Evolutionary conservation across 73 alveolate genomes (phyloP).

Genomic region (Diophrys appendiculata): DNA sequence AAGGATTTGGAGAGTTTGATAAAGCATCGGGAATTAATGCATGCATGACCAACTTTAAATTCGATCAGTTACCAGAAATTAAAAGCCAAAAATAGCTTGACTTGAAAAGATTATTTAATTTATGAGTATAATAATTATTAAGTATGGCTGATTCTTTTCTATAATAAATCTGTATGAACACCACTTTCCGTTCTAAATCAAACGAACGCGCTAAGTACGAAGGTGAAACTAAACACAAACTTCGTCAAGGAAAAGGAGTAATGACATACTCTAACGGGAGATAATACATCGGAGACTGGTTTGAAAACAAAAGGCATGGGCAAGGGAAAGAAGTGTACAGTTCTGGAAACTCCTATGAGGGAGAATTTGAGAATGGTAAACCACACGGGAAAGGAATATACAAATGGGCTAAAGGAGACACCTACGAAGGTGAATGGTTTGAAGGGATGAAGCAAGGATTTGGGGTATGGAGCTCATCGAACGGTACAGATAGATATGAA

Average conservation of each 20-base stretch:
- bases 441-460: slow-evolving; percentile 43
- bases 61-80: no score
- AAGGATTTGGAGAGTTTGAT: neutral
- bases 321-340: slow-evolving; percentile 62
- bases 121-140: no score
- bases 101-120: no score
- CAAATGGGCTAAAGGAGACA: slow-evolving; percentile 49
- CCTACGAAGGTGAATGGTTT: slow-evolving; percentile 52
- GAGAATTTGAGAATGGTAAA: slow-evolving; percentile 53
- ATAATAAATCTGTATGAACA: no score
- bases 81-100: no score
- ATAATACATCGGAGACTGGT: slow-evolving; percentile 28
- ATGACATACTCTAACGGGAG: neutral
- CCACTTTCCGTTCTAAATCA: neutral
- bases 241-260: slow-evolving; percentile 8
- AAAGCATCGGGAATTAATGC: neutral
- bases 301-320: slow-evolving; percentile 54
- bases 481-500: slow-evolving; percentile 65
- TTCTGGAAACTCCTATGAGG: slow-evolving; percentile 64
- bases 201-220: neutral
- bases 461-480: neutral
- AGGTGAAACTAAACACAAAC: neutral
- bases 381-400: slow-evolving; percentile 45
- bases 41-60: no score
- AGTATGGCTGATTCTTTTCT: no score